phyloP scores from a whole-genome alignment of 306 rosid genomes.

The Glycyrrhiza uralensis region DNA sequence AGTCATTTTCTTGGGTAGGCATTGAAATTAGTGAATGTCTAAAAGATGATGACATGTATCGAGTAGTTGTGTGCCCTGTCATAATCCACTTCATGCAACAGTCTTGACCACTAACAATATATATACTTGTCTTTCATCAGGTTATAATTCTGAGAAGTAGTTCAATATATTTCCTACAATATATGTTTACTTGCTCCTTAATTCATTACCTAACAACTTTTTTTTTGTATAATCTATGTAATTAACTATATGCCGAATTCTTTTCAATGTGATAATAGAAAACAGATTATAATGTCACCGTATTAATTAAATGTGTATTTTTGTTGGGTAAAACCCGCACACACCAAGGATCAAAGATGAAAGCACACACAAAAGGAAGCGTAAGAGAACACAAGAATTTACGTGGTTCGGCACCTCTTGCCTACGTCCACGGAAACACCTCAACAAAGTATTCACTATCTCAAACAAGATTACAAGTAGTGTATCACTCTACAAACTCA shows the following conservation, averaged over 20 bases:
- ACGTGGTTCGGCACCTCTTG: too few species aligned
- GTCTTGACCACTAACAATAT: constrained; percentile 25
- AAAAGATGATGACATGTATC: constrained; percentile 13
- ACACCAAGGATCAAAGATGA: too few species aligned
- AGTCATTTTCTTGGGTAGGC: background rate
- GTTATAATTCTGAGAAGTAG: background rate
- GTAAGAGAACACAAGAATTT: too few species aligned
- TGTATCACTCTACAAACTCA: too few species aligned
- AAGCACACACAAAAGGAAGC: too few species aligned
- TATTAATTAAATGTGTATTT: too few species aligned
- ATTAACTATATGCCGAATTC: background rate
- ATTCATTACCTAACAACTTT: background rate
- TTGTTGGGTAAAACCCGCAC: too few species aligned
- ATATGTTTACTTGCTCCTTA: background rate
- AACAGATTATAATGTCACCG: background rate
- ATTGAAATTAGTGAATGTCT: constrained; percentile 8
- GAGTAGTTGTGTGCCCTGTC: background rate
- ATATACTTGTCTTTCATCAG: background rate
- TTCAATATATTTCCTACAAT: background rate
- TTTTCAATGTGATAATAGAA: background rate
- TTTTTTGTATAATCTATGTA: background rate
- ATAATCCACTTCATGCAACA: constrained; percentile 23
- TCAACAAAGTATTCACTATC: too few species aligned
- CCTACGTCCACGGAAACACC: too few species aligned
- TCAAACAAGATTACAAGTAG: too few species aligned